A percentile compares a stretch with the other conserved stretches of the same genome.
Conservation (phyloP, 2,329 filamentous ascomycete species). For the Aureobasidium sp. region DNA sequence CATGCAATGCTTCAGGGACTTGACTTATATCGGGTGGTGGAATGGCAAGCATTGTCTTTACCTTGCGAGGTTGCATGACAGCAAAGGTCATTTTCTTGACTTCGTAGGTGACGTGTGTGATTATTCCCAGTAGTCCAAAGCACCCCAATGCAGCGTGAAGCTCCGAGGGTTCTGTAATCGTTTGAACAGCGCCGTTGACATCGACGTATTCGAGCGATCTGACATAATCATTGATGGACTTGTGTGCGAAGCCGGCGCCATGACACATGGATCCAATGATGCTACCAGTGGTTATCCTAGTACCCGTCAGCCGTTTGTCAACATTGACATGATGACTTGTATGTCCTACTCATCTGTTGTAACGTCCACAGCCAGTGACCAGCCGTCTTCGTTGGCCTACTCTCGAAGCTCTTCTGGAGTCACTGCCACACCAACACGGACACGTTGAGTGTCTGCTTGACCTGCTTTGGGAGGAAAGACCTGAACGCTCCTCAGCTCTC, state of each 20-base stretch:
- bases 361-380: conserved; percentile 38
- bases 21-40: conserved; percentile 26
- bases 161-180: conserved; percentile 31
- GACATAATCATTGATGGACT: conserved; percentile 40
- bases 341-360: conserved; percentile 36
- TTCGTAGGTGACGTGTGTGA: conserved; percentile 44
- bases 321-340: background rate
- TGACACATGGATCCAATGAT: conserved; percentile 29
- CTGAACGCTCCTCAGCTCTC: conserved; percentile 6
- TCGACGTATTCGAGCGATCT: conserved; percentile 43
- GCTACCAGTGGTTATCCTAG: conserved; percentile 31
- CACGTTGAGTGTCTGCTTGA: conserved; percentile 20
- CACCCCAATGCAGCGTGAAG: conserved; percentile 36
- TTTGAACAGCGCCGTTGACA: conserved; percentile 35
- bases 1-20: conserved; percentile 29
- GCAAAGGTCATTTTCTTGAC: conserved; percentile 42
- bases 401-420: conserved; percentile 41
- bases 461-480: background rate
- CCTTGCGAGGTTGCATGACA: conserved; percentile 36
- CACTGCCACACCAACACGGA: conserved; percentile 36
- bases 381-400: conserved; percentile 37
- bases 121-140: conserved; percentile 42
- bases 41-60: conserved; percentile 36
- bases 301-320: background rate
- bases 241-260: conserved; percentile 37